Percentiles rank a stretch among this genome's conserved stretches.
phyloP scores from a whole-genome alignment of 2,329 filamentous ascomycete species.

The Mycosphaerelloides madeirae region DNA sequence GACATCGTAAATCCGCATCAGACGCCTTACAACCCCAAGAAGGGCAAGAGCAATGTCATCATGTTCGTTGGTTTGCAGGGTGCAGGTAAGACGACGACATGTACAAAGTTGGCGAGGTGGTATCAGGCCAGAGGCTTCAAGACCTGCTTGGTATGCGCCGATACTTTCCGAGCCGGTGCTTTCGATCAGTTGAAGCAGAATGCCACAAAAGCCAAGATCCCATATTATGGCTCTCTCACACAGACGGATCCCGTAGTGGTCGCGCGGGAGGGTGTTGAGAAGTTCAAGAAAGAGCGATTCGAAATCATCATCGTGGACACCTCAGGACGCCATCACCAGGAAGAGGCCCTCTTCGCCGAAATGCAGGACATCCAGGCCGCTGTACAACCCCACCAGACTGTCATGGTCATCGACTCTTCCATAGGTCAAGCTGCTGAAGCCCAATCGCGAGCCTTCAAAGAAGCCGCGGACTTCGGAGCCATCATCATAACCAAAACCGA shows the following conservation, averaged over 20 bases:
- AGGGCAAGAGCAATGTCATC: slow-evolving; percentile 92
- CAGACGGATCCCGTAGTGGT: slow-evolving; percentile 94
- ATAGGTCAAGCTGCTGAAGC: slow-evolving; percentile 95
- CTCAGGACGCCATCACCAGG: slow-evolving; percentile 88
- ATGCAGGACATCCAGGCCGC: slow-evolving; percentile 96
- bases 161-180: slow-evolving; percentile 96
- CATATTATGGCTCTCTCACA: slow-evolving; percentile 94
- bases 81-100: slow-evolving; percentile 96
- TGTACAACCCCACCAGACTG: slow-evolving; percentile 88
- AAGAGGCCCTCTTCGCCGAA: slow-evolving; percentile 90
- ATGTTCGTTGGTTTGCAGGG: slow-evolving; percentile 99
- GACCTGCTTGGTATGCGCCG: slow-evolving; percentile 89
- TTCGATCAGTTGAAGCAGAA: slow-evolving; percentile 99
- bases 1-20: slow-evolving; percentile 92
- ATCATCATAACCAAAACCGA: slow-evolving; percentile 99
- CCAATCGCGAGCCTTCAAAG: slow-evolving; percentile 94
- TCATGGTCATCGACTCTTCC: slow-evolving; percentile 94
- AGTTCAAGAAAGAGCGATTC: slow-evolving; percentile 98
- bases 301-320: slow-evolving; percentile 99
- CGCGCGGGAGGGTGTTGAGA: slow-evolving; percentile 90
- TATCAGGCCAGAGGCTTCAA: slow-evolving; percentile 93
- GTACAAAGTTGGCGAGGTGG: slow-evolving; percentile 92
- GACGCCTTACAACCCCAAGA: slow-evolving; percentile 94
- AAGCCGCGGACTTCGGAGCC: slow-evolving; percentile 91
- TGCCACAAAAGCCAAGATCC: slow-evolving; percentile 97